A percentile compares a stretch with the other conserved stretches of the same genome.
These are phyloP conservation scores for Ogataea chonburiensis DNA, from an alignment of 805 yeast species.

Conservation along the genomic window DNA sequence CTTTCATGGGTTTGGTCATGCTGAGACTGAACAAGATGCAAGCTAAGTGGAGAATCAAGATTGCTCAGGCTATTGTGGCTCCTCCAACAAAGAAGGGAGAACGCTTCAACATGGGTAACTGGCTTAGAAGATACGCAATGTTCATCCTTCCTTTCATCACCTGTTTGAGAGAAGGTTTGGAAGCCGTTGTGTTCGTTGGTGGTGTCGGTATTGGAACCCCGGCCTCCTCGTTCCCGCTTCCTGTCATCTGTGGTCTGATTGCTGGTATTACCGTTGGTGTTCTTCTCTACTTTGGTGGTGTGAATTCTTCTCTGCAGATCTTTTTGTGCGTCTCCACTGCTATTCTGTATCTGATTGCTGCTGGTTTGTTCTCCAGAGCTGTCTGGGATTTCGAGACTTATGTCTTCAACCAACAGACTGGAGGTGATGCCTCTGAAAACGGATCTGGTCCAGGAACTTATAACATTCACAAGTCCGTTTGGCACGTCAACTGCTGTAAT, in stretches of 20 bases:
- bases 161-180: conserved; percentile 93
- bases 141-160: conserved; percentile 88
- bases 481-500: conserved; percentile 98
- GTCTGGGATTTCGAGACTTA: conserved; percentile 85
- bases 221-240: conserved; percentile 75
- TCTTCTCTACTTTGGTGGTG: conserved; percentile 77
- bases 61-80: conserved; percentile 77
- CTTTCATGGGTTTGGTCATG: conserved; percentile 96
- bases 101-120: conserved; percentile 52
- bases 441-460: conserved; percentile 97
- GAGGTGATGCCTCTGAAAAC: conserved; percentile 92
- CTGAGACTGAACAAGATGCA: conserved; percentile 94
- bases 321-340: conserved; percentile 87
- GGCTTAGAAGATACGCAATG: conserved; percentile 78
- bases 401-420: conserved; percentile 61
- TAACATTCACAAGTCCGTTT: conserved; percentile 72
- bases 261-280: conserved; percentile 76
- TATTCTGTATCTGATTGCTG: conserved; percentile 82
- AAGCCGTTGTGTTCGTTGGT: conserved; percentile 93
- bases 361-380: conserved; percentile 92
- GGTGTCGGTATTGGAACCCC: conserved; percentile 76
- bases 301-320: conserved; percentile 76
- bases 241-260: conserved; percentile 83
- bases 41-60: conserved; percentile 94
- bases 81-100: conserved; percentile 49